Evolutionary conservation across 352 stramenopile genomes (phyloP).

Genomic region (Globisporangium solare): DNA sequence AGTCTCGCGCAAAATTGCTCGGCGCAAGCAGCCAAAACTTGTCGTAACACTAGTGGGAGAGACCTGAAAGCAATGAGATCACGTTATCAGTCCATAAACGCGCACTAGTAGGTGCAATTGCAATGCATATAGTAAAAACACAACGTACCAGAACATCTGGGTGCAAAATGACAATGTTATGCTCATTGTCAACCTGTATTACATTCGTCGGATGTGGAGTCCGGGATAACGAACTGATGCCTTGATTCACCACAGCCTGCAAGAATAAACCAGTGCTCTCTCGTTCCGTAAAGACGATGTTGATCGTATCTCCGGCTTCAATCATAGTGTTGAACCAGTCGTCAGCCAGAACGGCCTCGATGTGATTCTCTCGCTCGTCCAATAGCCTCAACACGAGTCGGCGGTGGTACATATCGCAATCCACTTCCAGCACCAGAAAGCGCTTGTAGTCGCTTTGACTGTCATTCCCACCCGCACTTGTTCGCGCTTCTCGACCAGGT

Average conservation of each 20-base stretch:
- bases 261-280: slow-evolving; percentile 41
- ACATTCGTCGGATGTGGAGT: not conserved
- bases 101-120: not conserved
- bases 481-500: not conserved
- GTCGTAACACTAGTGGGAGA: slow-evolving; percentile 78
- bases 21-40: slow-evolving; percentile 66
- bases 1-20: slow-evolving; percentile 62
- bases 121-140: not conserved
- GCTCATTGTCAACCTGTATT: slow-evolving; percentile 47
- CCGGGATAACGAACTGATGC: not conserved
- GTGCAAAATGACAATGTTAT: slow-evolving; percentile 64
- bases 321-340: slow-evolving; percentile 79
- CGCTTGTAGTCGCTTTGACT: slow-evolving; percentile 37
- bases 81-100: not conserved
- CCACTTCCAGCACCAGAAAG: slow-evolving; percentile 63
- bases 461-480: not conserved
- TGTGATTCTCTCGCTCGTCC: slow-evolving; percentile 56
- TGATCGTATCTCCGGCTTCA: slow-evolving; percentile 71
- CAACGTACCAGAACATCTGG: slow-evolving; percentile 66
- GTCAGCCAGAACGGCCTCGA: slow-evolving; percentile 52
- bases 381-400: slow-evolving; percentile 54
- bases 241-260: slow-evolving; percentile 15
- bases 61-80: slow-evolving; percentile 22
- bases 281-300: slow-evolving; percentile 68
- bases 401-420: slow-evolving; percentile 43